Evolutionary conservation across 805 yeast species (phyloP).

Genomic region (Saccharomycopsis fibuligera): DNA sequence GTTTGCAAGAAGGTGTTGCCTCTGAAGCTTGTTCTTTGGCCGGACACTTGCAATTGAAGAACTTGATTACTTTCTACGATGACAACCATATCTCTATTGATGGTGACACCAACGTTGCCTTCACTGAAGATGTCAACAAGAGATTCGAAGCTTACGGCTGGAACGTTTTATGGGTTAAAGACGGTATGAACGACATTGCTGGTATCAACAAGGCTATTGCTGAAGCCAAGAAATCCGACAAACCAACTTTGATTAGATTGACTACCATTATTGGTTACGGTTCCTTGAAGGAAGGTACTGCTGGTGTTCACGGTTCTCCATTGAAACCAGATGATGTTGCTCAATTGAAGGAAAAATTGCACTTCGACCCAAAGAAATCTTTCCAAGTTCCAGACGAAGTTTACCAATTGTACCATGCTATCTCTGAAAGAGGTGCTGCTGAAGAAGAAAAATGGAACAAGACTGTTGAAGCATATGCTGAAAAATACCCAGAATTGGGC

Average conservation of each 20-base stretch:
- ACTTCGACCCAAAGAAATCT: slow-evolving; percentile 79
- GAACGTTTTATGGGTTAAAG: slow-evolving; percentile 70
- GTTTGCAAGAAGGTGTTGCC: slow-evolving; percentile 96
- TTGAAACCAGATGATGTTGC: slow-evolving; percentile 86
- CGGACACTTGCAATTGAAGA: slow-evolving; percentile 90
- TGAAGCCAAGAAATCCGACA: slow-evolving; percentile 73
- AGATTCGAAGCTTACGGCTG: slow-evolving; percentile 93
- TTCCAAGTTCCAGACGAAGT: slow-evolving; percentile 84
- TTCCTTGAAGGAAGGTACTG: slow-evolving; percentile 77
- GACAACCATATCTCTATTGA: slow-evolving; percentile 96
- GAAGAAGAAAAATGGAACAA: slow-evolving; percentile 72
- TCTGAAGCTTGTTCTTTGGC: slow-evolving; percentile 93
- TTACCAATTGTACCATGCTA: slow-evolving; percentile 53
- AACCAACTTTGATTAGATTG: slow-evolving; percentile 87
- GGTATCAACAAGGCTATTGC: slow-evolving; percentile 70
- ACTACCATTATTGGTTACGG: slow-evolving; percentile 94
- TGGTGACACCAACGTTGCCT: slow-evolving; percentile 83
- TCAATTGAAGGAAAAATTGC: slow-evolving; percentile 77
- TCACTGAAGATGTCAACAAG: slow-evolving; percentile 84
- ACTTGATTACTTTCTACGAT: slow-evolving; percentile 92
- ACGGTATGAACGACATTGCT: slow-evolving; percentile 75
- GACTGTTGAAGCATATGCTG: slow-evolving; percentile 52
- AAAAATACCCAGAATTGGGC: slow-evolving; percentile 71
- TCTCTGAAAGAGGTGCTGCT: slow-evolving; percentile 54
- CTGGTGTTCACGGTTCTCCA: slow-evolving; percentile 94